Evolutionary conservation across 2,329 filamentous ascomycete genomes (phyloP).

Genomic region (Diaporthe sp.): DNA sequence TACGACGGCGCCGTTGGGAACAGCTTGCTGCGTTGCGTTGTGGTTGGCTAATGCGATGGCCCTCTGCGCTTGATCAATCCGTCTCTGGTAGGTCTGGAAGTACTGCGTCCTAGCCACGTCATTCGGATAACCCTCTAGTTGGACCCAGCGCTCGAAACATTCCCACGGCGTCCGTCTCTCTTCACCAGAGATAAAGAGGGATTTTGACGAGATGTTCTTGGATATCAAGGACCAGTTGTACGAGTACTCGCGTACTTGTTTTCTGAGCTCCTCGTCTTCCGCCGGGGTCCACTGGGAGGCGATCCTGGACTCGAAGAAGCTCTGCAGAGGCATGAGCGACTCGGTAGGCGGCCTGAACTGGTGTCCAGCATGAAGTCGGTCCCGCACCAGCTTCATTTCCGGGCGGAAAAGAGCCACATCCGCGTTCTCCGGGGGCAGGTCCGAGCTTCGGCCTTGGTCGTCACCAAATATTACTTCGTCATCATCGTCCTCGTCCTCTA

Average conservation of each 20-base stretch:
- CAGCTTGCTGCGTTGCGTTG: slow-evolving; percentile 56
- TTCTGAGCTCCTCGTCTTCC: slow-evolving; percentile 91
- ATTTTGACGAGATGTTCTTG: slow-evolving; percentile 80
- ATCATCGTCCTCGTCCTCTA: slow-evolving; percentile 75
- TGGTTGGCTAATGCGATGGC: slow-evolving; percentile 68
- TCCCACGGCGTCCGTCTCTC: slow-evolving; percentile 97
- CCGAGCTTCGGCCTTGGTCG: slow-evolving; percentile 48
- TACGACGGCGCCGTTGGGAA: slow-evolving; percentile 58
- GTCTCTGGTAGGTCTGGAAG: slow-evolving; percentile 80
- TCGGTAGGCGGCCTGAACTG: slow-evolving; percentile 95
- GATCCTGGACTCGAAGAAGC: slow-evolving; percentile 88
- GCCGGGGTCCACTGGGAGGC: slow-evolving; percentile 92
- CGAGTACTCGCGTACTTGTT: slow-evolving; percentile 89
- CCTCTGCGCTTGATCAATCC: slow-evolving; percentile 72
- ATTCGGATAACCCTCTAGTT: slow-evolving; percentile 87
- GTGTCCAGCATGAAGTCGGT: slow-evolving; percentile 90
- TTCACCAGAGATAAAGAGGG: slow-evolving; percentile 84
- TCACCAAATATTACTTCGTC: slow-evolving; percentile 56
- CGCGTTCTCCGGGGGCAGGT: slow-evolving; percentile 77
- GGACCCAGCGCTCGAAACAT: slow-evolving; percentile 97
- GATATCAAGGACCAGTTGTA: slow-evolving; percentile 99
- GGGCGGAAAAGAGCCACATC: slow-evolving; percentile 90
- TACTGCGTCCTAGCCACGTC: slow-evolving; percentile 98
- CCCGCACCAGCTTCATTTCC: slow-evolving; percentile 89
- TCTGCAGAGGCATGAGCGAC: slow-evolving; percentile 88